These are phyloP conservation scores for Pterocarpus santalinus DNA, from an alignment of 306 rosid genomes.

Conservation along the genomic window DNA sequence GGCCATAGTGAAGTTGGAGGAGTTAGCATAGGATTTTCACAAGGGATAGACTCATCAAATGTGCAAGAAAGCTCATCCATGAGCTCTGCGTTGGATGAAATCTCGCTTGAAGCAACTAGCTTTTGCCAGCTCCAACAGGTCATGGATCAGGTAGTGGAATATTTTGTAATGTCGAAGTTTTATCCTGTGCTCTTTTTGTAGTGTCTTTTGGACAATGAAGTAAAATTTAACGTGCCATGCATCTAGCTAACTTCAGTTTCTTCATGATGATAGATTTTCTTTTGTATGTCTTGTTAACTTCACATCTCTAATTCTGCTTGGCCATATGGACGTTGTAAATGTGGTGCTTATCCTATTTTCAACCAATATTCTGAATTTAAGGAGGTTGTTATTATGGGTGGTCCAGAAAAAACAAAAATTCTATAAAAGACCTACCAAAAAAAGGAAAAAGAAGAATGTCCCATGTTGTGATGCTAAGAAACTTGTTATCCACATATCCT, in stretches of 20 bases:
- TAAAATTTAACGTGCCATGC: constrained; percentile 34
- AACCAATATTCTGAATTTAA: constrained; percentile 18
- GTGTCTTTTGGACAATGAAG: constrained; percentile 36
- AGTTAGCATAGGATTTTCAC: constrained; percentile 57
- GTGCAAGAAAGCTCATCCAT: constrained; percentile 62
- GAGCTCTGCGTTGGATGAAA: constrained; percentile 59
- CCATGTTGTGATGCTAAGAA: constrained; percentile 28
- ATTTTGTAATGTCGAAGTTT: constrained; percentile 5
- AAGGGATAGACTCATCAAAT: constrained; percentile 63
- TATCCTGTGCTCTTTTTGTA: neutral
- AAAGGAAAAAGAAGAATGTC: neutral
- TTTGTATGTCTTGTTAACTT: constrained; percentile 10
- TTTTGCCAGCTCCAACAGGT: constrained; percentile 76
- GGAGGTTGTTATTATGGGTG: constrained; percentile 24
- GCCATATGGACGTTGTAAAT: constrained; percentile 33
- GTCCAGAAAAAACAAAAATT: constrained; percentile 3
- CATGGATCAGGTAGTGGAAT: constrained; percentile 65
- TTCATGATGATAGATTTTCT: constrained; percentile 28
- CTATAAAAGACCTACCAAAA: too few relatives aligned
- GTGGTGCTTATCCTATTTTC: neutral
- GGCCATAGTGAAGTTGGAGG: constrained; percentile 64
- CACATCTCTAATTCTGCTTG: constrained; percentile 20
- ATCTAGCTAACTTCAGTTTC: constrained; percentile 19
- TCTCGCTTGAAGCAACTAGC: constrained; percentile 72
- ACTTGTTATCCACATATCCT: neutral